phyloP scores from a whole-genome alignment of 2,329 filamentous ascomycete species.

The Geoglossum cookeanum region DNA sequence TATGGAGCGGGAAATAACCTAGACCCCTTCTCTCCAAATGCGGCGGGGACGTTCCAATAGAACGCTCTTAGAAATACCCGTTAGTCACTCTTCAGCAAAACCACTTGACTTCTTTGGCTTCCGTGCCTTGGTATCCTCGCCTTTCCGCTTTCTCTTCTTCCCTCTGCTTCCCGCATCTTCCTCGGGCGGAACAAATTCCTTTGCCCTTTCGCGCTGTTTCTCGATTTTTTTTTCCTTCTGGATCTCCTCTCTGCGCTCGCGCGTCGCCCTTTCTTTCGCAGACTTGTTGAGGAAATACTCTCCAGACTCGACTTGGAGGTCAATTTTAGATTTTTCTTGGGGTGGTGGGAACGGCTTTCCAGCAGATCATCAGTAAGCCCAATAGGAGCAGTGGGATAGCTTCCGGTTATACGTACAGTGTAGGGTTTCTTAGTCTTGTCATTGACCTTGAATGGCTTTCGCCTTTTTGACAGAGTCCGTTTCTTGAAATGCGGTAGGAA shows the following conservation, averaged over 20 bases:
- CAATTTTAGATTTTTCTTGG: constrained; percentile 97
- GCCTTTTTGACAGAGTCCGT: constrained; percentile 67
- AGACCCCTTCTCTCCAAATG: neutral
- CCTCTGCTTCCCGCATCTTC: constrained; percentile 40
- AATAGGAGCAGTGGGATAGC: neutral
- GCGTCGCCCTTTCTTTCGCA: constrained; percentile 66
- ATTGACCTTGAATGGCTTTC: constrained; percentile 63
- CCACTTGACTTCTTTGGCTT: constrained; percentile 20
- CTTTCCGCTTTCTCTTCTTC: constrained; percentile 34
- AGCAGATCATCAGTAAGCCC: neutral
- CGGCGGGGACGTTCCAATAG: neutral
- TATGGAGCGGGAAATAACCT: neutral
- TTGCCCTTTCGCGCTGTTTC: constrained; percentile 66
- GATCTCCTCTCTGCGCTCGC: constrained; percentile 64
- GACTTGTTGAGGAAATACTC: constrained; percentile 93
- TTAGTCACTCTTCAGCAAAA: neutral
- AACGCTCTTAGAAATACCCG: neutral
- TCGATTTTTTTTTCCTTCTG: constrained; percentile 78
- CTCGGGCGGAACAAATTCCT: constrained; percentile 72
- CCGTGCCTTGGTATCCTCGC: constrained; percentile 21
- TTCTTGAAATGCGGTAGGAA: constrained; percentile 97
- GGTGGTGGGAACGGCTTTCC: constrained; percentile 67
- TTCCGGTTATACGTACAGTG: constrained; percentile 28
- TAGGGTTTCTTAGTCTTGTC: constrained; percentile 91
- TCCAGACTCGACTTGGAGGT: constrained; percentile 91